These are phyloP conservation scores for Desmodesmus armatus DNA, from an alignment of 139 green algal genomes.

Conservation along the genomic window DNA sequence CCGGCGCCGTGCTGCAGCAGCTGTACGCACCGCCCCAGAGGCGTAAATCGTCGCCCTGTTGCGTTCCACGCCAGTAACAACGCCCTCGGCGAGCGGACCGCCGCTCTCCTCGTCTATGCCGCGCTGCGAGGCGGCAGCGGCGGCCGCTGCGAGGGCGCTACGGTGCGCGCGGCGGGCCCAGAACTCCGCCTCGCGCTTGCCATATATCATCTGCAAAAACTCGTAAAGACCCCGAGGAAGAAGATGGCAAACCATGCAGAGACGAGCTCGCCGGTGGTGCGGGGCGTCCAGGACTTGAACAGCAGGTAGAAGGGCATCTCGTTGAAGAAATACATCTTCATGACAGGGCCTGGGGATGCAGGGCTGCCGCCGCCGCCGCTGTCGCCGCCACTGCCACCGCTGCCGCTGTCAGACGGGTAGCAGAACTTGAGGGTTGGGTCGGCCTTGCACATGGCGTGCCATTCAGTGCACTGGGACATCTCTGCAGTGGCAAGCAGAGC, in stretches of 20 bases:
- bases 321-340: slow-evolving; percentile 55
- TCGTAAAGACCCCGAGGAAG: slow-evolving; percentile 43
- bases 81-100: background rate
- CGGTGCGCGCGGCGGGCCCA: background rate
- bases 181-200: background rate
- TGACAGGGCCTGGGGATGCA: slow-evolving; percentile 9
- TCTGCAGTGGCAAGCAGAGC: slow-evolving; percentile 36
- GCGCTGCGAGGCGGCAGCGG: background rate
- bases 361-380: background rate
- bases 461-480: slow-evolving; percentile 41
- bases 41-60: too few species aligned
- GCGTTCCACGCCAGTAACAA: background rate
- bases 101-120: background rate
- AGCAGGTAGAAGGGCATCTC: slow-evolving; percentile 52
- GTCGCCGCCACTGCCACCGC: background rate
- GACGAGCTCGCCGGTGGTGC: background rate
- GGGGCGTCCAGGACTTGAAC: slow-evolving; percentile 49
- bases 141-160: background rate
- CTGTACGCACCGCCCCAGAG: background rate
- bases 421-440: slow-evolving; percentile 25
- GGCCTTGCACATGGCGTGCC: slow-evolving; percentile 31
- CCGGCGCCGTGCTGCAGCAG: background rate
- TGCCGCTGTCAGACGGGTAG: background rate
- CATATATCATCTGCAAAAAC: slow-evolving; percentile 41
- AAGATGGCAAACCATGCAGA: slow-evolving; percentile 48